These are phyloP conservation scores for Fusarium ambrosium DNA, from an alignment of 2,329 filamentous ascomycete genomes.

Conservation along the genomic window DNA sequence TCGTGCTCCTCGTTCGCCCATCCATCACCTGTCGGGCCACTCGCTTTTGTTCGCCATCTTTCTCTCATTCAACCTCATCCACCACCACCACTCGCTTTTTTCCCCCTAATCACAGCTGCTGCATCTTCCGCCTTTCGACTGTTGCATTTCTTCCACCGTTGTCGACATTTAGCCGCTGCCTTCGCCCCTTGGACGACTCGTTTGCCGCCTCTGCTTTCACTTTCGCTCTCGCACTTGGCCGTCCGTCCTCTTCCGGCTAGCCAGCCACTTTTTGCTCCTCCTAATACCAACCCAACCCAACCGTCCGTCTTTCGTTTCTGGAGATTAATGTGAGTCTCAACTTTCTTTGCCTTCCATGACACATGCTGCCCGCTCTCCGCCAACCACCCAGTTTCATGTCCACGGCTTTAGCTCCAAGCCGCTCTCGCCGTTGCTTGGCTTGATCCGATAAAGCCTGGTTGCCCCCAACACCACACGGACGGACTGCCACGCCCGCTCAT, in stretches of 20 bases:
- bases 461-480: slow-evolving; percentile 22
- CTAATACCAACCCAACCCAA: slow-evolving; percentile 42
- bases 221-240: slow-evolving; percentile 39
- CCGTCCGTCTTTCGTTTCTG: slow-evolving; percentile 40
- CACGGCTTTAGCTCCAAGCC: slow-evolving; percentile 23
- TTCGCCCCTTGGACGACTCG: slow-evolving; percentile 26
- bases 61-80: slow-evolving; percentile 46
- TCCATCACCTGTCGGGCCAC: slow-evolving; percentile 39
- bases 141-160: slow-evolving; percentile 37
- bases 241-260: slow-evolving; percentile 40
- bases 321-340: slow-evolving; percentile 56
- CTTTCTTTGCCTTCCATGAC: slow-evolving; percentile 47
- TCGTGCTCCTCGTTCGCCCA: slow-evolving; percentile 27
- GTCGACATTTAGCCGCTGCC: slow-evolving; percentile 34
- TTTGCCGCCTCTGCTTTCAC: slow-evolving; percentile 31
- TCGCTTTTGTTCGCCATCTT: slow-evolving; percentile 34
- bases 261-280: slow-evolving; percentile 43
- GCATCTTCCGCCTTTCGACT: slow-evolving; percentile 21
- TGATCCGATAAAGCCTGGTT: slow-evolving; percentile 40
- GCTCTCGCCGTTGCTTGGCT: slow-evolving; percentile 12
- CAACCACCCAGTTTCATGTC: slow-evolving; percentile 46
- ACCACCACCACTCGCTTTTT: slow-evolving; percentile 43
- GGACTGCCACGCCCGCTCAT: slow-evolving; percentile 3
- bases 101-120: slow-evolving; percentile 39
- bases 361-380: slow-evolving; percentile 47